These are phyloP conservation scores for Aspergillus sclerotialis DNA, from an alignment of 2,329 filamentous ascomycete species.

Conservation along the genomic window DNA sequence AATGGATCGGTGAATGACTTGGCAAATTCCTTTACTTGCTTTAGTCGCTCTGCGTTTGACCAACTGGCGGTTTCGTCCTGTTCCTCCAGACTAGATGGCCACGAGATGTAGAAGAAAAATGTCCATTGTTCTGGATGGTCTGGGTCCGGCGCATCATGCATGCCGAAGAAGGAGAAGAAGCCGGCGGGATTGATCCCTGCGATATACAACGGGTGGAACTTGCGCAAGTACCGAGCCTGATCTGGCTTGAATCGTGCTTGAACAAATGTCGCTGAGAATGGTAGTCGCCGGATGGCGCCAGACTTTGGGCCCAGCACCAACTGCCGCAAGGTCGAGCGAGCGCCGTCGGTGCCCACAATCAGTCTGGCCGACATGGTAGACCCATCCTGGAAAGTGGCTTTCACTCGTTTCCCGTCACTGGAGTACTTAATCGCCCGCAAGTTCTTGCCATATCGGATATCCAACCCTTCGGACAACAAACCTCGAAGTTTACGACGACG, in stretches of 20 bases:
- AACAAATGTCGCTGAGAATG: constrained; percentile 41
- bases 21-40: constrained; percentile 34
- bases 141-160: constrained; percentile 19
- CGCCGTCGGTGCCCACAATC: constrained; percentile 20
- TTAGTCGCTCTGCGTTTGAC: constrained; percentile 8
- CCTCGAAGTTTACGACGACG: constrained; percentile 22
- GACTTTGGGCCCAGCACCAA: constrained; percentile 23
- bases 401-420: constrained; percentile 8
- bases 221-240: constrained; percentile 38
- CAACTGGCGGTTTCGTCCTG: constrained; percentile 20
- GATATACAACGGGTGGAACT: constrained; percentile 40
- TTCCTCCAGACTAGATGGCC: constrained; percentile 31
- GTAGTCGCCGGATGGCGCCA: constrained; percentile 31
- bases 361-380: constrained; percentile 10
- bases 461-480: constrained; percentile 18
- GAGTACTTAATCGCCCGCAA: constrained; percentile 12
- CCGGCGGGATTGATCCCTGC: constrained; percentile 38
- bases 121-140: constrained; percentile 22
- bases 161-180: constrained; percentile 40
- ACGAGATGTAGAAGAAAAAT: constrained; percentile 44
- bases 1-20: constrained; percentile 38
- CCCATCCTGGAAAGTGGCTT: constrained; percentile 13
- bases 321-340: constrained; percentile 14
- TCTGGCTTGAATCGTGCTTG: constrained; percentile 36
- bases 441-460: constrained; percentile 17